Evolutionary conservation across 495 filamentous ascomycete genomes (phyloP).

Genomic region (Cudoniella acicularis): DNA sequence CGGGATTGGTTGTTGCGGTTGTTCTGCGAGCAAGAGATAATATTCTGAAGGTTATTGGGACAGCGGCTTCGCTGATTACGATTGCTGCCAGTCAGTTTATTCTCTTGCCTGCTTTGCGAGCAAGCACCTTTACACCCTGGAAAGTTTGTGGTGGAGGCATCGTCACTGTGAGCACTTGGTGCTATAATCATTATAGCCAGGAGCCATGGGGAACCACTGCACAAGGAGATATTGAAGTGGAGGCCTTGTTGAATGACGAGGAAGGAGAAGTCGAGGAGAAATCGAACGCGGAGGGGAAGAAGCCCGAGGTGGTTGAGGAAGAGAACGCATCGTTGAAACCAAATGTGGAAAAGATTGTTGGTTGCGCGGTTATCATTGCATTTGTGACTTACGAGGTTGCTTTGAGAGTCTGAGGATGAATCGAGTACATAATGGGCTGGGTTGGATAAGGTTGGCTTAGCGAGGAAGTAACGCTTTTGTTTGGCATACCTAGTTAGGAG

Average conservation of each 20-base stretch:
- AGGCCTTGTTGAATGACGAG: background rate
- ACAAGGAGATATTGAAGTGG: background rate
- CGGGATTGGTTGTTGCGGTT: constrained; percentile 12
- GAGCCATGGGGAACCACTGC: constrained; percentile 1
- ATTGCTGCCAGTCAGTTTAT: constrained; percentile 12
- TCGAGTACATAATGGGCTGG: too few relatives aligned
- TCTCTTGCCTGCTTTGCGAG: constrained; percentile 6
- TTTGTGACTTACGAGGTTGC: background rate
- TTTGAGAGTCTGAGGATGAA: too few relatives aligned
- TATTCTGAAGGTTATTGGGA: constrained; percentile 14
- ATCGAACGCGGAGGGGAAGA: background rate
- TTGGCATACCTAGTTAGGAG: too few relatives aligned
- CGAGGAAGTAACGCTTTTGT: too few relatives aligned
- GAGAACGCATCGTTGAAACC: background rate
- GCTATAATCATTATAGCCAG: constrained; percentile 16
- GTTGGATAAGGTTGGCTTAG: too few relatives aligned
- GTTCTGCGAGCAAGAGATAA: constrained; percentile 12
- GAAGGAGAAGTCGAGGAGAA: background rate
- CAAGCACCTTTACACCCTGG: constrained; percentile 11
- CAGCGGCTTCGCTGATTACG: constrained; percentile 2
- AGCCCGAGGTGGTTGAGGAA: background rate
- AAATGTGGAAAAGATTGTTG: background rate
- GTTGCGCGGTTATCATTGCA: background rate
- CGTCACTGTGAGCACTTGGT: constrained; percentile 6
- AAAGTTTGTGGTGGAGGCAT: constrained; percentile 10